A percentile compares a stretch with the other conserved stretches of the same genome.
These are phyloP conservation scores for Aspergillus unguis DNA, from an alignment of 2,329 filamentous ascomycete genomes.

Conservation along the genomic window DNA sequence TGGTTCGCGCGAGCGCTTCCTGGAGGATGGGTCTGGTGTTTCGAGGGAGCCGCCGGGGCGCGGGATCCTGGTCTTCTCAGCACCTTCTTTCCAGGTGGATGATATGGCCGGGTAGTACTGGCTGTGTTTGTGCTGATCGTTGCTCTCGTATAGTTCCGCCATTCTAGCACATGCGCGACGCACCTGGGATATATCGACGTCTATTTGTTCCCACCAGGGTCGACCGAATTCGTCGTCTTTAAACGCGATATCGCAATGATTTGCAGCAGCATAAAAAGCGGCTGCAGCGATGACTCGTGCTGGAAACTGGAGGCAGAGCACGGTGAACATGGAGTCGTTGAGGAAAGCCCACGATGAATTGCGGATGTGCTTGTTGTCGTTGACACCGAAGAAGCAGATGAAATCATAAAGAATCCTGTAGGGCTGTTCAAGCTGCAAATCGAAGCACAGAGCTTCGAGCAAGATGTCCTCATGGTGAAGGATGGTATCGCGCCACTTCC, in stretches of 20 bases:
- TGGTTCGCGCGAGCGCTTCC: constrained; percentile 41
- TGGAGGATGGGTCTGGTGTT: constrained; percentile 24
- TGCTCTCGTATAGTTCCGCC: constrained; percentile 53
- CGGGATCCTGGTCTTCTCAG: constrained; percentile 37
- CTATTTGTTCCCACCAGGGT: constrained; percentile 83
- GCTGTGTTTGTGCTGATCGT: constrained; percentile 42
- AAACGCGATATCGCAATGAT: constrained; percentile 69
- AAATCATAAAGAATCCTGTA: constrained; percentile 81
- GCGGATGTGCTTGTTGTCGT: constrained; percentile 76
- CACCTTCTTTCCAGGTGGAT: constrained; percentile 31
- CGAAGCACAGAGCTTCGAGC: constrained; percentile 88
- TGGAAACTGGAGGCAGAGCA: constrained; percentile 75
- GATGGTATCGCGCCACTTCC: constrained; percentile 95
- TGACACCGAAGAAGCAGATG: constrained; percentile 67
- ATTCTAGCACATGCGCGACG: constrained; percentile 72
- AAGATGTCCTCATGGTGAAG: constrained; percentile 88
- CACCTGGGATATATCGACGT: constrained; percentile 68
- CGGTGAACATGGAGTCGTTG: constrained; percentile 83
- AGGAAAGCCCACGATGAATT: constrained; percentile 92
- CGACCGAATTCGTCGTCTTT: constrained; percentile 68
- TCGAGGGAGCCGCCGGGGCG: constrained; percentile 28
- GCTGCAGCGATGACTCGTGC: constrained; percentile 78
- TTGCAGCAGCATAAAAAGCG: constrained; percentile 81
- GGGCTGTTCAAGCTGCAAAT: constrained; percentile 84
- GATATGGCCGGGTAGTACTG: constrained; percentile 43